Base-by-base conservation (phyloP, 148 eudicot species). In the Diospyros kaki region DNA sequence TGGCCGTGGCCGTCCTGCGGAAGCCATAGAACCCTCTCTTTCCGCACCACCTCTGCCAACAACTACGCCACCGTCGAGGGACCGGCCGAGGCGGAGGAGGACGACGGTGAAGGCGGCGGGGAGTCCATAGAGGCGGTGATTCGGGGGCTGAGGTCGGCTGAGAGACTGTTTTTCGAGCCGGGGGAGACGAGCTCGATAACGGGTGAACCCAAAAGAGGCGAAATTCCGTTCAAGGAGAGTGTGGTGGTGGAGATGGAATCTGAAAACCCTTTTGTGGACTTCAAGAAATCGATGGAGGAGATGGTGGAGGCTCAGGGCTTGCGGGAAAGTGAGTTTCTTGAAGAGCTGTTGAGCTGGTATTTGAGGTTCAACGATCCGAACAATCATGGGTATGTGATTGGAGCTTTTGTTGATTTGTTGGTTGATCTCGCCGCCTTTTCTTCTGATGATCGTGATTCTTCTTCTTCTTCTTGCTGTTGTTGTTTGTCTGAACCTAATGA, bases 231-330 rank as follows among this genome's bases (percentile, higher is more conserved):
- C 9, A 75, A 83, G 54, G 85, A 81, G 64, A 87, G 86, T 75
- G 88, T 80, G 81, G 66, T 72, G 6, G 52, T 88, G 85, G 85
- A 84, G 18, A 78, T 91, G 89, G 97, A 91, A 1, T 90, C 98
- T 1, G 65, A 53, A 4, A 88, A 89, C 66, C 98, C 98, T 18
- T 87, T 67, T 61, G 54, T 55, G 46, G 97, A 91, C 69, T 94
- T 94, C 76, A 73, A 85, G 42, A 83, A 42, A 58, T 94, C 98
- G 54, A 94, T 94, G 98, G 86, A 85, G 71, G 95, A 94, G 52
- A 94, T 94, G 98, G 88, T 94, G 68, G 92, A 84, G 58, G 90
- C 93, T 15, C 86, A 91, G 77, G 95, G 85, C 43, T 44, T 93
- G 65, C 87, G 86, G n/a, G 86, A 84, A 59, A 88, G 87, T 91